phyloP scores from a whole-genome alignment of 345 rosid species.

The Corchorus olitorius region DNA sequence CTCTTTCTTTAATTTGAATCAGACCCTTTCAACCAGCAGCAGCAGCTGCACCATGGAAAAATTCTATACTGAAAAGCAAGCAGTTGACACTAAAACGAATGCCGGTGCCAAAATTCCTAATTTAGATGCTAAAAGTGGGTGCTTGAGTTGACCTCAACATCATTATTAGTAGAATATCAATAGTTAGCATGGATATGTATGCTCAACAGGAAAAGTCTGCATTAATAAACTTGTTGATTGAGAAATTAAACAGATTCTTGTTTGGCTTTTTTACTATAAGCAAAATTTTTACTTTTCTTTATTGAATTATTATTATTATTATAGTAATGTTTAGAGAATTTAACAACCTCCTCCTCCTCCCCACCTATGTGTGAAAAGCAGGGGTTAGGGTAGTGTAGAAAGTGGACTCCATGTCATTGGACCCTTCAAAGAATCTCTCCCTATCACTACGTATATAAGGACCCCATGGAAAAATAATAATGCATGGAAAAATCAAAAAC shows the following conservation, averaged over 20 bases:
- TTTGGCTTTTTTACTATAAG: slow-evolving; percentile 10
- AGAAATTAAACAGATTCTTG: slow-evolving; percentile 11
- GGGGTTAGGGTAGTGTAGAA: slow-evolving; percentile 35
- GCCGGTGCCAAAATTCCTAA: slow-evolving; percentile 16
- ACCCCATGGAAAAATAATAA: slow-evolving; percentile 26
- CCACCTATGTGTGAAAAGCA: slow-evolving; percentile 36
- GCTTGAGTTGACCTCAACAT: slow-evolving; percentile 36
- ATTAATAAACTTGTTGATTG: neutral
- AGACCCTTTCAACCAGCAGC: neutral
- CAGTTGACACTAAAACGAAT: slow-evolving; percentile 6
- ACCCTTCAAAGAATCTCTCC: slow-evolving; percentile 20
- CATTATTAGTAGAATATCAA: slow-evolving; percentile 17
- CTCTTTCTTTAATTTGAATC: neutral
- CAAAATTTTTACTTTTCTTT: neutral
- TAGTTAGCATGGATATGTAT: slow-evolving; percentile 14
- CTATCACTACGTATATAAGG: slow-evolving; percentile 31
- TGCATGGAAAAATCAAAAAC: slow-evolving; percentile 39
- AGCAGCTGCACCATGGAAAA: neutral
- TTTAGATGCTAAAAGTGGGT: slow-evolving; percentile 26
- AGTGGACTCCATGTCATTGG: slow-evolving; percentile 49
- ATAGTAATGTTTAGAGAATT: neutral
- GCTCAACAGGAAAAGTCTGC: slow-evolving; percentile 17
- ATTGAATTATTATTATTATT: too few species aligned
- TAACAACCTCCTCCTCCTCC: neutral
- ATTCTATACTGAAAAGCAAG: slow-evolving; percentile 9